Evolutionary conservation across 768 basidiomycete genomes (phyloP).

Genomic region (Gloeopeniophorella convolvens): DNA sequence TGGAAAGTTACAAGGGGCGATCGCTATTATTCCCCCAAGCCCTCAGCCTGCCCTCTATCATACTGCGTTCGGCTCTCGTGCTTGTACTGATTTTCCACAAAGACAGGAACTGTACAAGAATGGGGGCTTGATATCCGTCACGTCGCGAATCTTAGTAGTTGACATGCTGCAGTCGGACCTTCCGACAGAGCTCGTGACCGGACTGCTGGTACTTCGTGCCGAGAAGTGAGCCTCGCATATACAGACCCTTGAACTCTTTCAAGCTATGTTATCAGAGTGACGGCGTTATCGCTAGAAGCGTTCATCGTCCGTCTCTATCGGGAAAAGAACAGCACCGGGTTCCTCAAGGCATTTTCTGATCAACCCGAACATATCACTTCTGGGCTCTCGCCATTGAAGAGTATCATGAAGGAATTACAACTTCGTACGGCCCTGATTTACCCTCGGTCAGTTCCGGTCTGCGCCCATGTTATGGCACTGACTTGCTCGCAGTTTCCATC

Average conservation of each 20-base stretch:
- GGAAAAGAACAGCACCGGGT: constrained; percentile 83
- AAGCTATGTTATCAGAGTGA: constrained; percentile 48
- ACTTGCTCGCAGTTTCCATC: constrained; percentile 65
- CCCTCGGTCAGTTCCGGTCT: constrained; percentile 56
- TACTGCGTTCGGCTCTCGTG: no score
- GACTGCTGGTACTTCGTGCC: constrained; percentile 84
- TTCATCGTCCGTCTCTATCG: constrained; percentile 91
- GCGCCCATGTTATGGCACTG: constrained; percentile 6
- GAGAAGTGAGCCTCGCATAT: constrained; percentile 54
- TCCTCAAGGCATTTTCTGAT: constrained; percentile 95
- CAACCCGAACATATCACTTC: constrained; percentile 93
- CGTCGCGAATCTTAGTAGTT: constrained; percentile 89
- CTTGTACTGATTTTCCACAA: background rate
- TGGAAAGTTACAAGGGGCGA: no score
- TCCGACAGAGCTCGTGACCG: constrained; percentile 80
- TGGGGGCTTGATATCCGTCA: constrained; percentile 88
- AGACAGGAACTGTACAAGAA: constrained; percentile 78
- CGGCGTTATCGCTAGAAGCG: constrained; percentile 77
- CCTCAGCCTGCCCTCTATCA: no score
- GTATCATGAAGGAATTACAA: constrained; percentile 89
- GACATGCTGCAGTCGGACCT: constrained; percentile 89
- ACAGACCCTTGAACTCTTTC: background rate
- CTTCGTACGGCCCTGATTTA: constrained; percentile 86
- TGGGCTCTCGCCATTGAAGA: constrained; percentile 86
- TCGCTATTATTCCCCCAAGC: no score